Evolutionary conservation across 345 rosid species (phyloP).

Genomic region (Bruguiera gymnorhiza): DNA sequence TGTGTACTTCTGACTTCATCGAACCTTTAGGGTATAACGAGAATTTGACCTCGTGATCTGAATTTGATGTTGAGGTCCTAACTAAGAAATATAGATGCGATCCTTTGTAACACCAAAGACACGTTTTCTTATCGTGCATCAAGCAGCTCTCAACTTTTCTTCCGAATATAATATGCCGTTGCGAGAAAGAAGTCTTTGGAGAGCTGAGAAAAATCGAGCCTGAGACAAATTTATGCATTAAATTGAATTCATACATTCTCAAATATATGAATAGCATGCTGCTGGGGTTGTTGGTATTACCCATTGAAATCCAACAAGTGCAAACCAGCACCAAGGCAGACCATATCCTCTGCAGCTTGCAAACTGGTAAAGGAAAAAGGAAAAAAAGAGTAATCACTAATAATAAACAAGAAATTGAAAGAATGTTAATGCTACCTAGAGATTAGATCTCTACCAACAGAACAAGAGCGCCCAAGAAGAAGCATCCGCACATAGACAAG

Average conservation of each 20-base stretch:
- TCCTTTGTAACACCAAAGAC: neutral
- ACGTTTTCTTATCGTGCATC: neutral
- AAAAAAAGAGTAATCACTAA: neutral
- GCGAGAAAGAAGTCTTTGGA: constrained; percentile 25
- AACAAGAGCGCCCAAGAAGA: constrained; percentile 45
- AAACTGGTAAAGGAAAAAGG: constrained; percentile 3
- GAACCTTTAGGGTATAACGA: neutral
- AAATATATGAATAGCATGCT: no score
- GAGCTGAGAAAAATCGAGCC: constrained; percentile 21
- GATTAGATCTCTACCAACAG: constrained; percentile 45
- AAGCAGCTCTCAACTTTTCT: constrained; percentile 40
- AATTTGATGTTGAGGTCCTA: neutral
- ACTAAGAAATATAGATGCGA: neutral
- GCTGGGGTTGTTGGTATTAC: constrained; percentile 9
- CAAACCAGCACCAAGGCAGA: constrained; percentile 29
- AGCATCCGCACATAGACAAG: constrained; percentile 68
- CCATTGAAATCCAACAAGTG: constrained; percentile 29
- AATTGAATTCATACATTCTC: neutral
- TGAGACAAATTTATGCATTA: neutral
- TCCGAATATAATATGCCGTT: constrained; percentile 40
- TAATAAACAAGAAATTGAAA: neutral
- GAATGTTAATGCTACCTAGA: neutral
- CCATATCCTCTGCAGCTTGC: constrained; percentile 27
- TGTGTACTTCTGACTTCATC: neutral
- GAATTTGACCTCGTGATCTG: neutral